Evolutionary conservation across 345 rosid species (phyloP), one percentile per base, ranked within the genome.

Genomic region (Clausena lansium): DNA sequence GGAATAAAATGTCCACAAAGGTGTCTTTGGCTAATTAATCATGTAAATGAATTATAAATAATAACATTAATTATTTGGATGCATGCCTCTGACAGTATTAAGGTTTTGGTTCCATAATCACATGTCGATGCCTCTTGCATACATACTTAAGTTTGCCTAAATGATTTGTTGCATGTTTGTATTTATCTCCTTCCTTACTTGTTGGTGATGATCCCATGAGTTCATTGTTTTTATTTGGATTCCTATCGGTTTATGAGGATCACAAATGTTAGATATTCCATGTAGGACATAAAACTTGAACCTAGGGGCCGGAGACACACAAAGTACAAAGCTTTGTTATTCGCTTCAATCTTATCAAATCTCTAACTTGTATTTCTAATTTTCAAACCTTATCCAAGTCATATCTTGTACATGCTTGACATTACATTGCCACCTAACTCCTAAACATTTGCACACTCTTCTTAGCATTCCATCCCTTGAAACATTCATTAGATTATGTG

Each of bases 371-470:
- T 72, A 17, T 10, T 9, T 30, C 6, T 63, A 20, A 52, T 17
- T 50, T 25, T 35, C 78, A 52, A 55, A 25, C 64, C 70, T 64
- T 64, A 63, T 75, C 71, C 62, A 47, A 24, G 66, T 76, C 78
- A 35, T 33, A 24, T 76, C 71, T 24, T 50, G 64, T 52, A 17
- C 25, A 6, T 4, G 33, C 24, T 57, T 41, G 60, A 66, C 35
- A 71, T 17, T 38, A 60, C 30, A 22, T 72, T 52, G 22, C 75
- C 28, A n/a, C 77, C 81, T 30, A 73, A 71, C 77, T 36, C 25
- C 72, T 55, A 52, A 55, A 66, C 67, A 66, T 55, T 24, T 70
- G 39, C 57, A 65, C 30, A 13, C 33, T 52, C 52, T 39, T 41
- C 63, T 38, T 19, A 13, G 50, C 50, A 9, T 45, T 38, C 32